Evolutionary conservation across 345 rosid genomes (phyloP), one percentile per base, ranked within the genome.

Genomic region (Corchorus capsularis): DNA sequence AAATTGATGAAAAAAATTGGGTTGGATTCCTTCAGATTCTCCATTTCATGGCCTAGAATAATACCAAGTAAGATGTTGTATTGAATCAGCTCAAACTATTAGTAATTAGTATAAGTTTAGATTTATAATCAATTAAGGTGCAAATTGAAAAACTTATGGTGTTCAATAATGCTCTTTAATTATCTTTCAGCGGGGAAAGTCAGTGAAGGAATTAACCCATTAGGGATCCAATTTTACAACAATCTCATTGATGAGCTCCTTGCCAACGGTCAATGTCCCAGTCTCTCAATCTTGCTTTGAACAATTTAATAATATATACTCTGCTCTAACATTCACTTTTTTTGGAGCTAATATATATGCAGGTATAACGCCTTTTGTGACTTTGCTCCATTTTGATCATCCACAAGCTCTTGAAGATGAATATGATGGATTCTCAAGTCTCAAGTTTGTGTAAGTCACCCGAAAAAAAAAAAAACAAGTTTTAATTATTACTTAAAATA

Each of bases 221-320:
- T 22, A 1, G 88, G 90, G 2, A 72, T 85, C 64, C 27, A 79
- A 53, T 85, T 81, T 77, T 87, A 87, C 82, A 76, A 78, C 37
- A 79, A 81, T 63, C 82, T 79, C 54, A 87, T 85, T 22, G 10
- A 87, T 47, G 81, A 74, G 73, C 88, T 87, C 50, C 20, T 73
- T 35, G 75, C 43, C 27, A 77, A 85, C 61, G 86, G 89, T 83
- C 4, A 54, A 50, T 37, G 34, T 41, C 37, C 37, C 47, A 69
- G 34, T 50, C 70, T 66, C 54, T 17, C 4, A 19, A 66, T 45
- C 63, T 63, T 32, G 67, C 46, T 63, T 39, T 39, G 39, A 3
- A 32, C 27, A 27, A 27, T 27, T 27, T 27, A 61, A 61, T 20
- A 7, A 59, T 8, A 8, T 32, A 8, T 62, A 27, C 22, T 15